These are phyloP conservation scores for Pouteria glomerata DNA, from an alignment of 148 eudicot genomes.

Conservation along the genomic window DNA sequence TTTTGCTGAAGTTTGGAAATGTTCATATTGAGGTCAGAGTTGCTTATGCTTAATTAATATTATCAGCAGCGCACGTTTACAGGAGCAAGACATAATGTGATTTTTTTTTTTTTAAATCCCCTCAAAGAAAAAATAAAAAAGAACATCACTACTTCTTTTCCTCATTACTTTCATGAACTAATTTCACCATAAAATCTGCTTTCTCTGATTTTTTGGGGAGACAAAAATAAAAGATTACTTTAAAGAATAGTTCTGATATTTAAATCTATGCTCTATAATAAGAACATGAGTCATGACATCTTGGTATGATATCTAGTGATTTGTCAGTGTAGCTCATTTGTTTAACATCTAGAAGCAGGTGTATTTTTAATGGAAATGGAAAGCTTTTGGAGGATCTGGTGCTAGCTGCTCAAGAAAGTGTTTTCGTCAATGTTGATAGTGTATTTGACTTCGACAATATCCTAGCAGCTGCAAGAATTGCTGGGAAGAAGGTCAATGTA, in stretches of 20 bases:
- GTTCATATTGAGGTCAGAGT: background rate
- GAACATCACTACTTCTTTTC: background rate
- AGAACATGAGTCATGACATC: background rate
- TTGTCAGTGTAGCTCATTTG: background rate
- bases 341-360: conserved; percentile 34
- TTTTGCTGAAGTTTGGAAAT: conserved; percentile 1
- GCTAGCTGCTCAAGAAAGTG: conserved; percentile 80
- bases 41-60: background rate
- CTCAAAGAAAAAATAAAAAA: background rate
- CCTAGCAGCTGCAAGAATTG: conserved; percentile 74
- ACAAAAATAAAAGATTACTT: no score
- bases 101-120: background rate
- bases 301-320: background rate
- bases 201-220: background rate
- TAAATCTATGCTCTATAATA: no score
- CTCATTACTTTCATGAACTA: background rate
- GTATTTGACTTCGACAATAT: conserved; percentile 92
- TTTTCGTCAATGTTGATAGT: conserved; percentile 81
- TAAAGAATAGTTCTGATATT: background rate
- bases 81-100: background rate
- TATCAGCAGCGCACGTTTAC: background rate
- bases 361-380: conserved; percentile 89
- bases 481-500: conserved; percentile 83
- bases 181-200: background rate
- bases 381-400: conserved; percentile 81